Evolutionary conservation across 2,329 filamentous ascomycete species (phyloP).

Genomic region (Westerdykella sp.): DNA sequence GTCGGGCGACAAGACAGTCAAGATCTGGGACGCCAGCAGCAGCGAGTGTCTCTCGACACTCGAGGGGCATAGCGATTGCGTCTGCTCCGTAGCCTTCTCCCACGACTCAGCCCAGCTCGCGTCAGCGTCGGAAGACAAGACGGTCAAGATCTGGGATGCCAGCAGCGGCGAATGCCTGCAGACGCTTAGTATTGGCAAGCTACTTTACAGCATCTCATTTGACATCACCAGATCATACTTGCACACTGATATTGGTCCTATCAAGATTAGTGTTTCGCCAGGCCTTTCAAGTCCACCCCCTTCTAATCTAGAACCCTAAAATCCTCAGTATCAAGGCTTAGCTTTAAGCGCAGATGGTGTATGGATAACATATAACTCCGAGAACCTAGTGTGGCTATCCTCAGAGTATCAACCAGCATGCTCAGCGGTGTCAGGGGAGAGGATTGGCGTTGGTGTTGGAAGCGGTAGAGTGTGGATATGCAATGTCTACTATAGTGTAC

Average conservation of each 20-base stretch:
- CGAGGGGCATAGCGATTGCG: conserved; percentile 5
- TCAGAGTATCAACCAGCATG: conserved; percentile 12
- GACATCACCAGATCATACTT: conserved; percentile 12
- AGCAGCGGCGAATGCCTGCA: conserved; percentile 8
- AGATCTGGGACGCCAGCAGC: conserved; percentile 6
- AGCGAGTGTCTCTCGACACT: conserved; percentile 10
- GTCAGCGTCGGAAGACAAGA: conserved; percentile 1
- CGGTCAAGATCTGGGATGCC: conserved; percentile 7
- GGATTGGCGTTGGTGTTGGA: conserved; percentile 7
- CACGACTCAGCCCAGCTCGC: conserved; percentile 2
- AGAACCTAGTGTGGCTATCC: conserved; percentile 12
- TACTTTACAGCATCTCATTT: conserved; percentile 12
- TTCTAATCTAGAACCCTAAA: conserved; percentile 3
- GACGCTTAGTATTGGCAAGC: conserved; percentile 5
- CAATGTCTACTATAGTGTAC: not conserved
- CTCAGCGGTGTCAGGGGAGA: conserved; percentile 8
- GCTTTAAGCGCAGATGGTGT: conserved; percentile 7
- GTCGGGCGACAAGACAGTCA: conserved; percentile 8
- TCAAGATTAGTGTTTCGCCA: conserved; percentile 1
- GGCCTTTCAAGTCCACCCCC: not conserved
- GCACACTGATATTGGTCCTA: conserved; percentile 13
- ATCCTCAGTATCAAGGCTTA: conserved; percentile 4
- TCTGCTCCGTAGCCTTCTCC: conserved; percentile 14
- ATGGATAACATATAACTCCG: conserved; percentile 14
- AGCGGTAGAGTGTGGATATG: conserved; percentile 12